Conservation (phyloP, 1,284 basidiomycete species). For the Melanopsichium pennsylvanicum region DNA sequence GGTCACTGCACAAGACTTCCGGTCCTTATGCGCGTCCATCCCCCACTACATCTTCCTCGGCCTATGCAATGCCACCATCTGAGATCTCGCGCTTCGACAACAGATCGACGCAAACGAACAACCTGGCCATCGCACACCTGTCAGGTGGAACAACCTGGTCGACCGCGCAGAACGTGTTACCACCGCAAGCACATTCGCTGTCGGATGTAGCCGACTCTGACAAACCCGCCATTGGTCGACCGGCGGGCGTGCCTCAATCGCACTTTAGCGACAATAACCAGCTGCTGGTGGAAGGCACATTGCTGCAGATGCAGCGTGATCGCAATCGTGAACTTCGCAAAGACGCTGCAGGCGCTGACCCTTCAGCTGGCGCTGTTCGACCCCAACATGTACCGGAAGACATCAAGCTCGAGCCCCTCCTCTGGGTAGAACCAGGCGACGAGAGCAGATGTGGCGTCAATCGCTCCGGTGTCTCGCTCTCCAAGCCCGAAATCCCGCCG, state of each 20-base stretch:
- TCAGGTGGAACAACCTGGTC: background rate
- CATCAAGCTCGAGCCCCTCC: conserved; percentile 30
- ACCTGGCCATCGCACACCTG: background rate
- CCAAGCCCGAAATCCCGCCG: conserved; percentile 35
- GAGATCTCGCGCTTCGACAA: conserved; percentile 9
- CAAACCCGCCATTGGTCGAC: background rate
- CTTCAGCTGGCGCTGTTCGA: background rate
- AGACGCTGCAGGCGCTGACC: background rate
- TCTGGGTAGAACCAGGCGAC: conserved; percentile 39
- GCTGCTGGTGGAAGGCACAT: conserved; percentile 22
- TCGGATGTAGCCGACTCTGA: background rate
- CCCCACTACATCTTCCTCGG: background rate
- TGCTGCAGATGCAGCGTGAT: conserved; percentile 24
- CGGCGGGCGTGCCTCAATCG: conserved; percentile 1
- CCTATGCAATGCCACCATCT: background rate
- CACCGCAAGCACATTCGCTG: background rate
- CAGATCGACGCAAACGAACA: background rate
- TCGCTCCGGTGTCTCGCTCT: conserved; percentile 34
- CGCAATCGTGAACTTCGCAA: conserved; percentile 6
- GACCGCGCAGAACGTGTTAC: background rate
- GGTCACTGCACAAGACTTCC: conserved; percentile 1
- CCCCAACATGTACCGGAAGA: conserved; percentile 11
- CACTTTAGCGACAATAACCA: conserved; percentile 16
- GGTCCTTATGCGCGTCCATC: conserved; percentile 9
- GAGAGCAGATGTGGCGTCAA: conserved; percentile 16